Percentiles rank a stretch among this genome's conserved stretches.
Conservation (phyloP, 2,329 filamentous ascomycete genomes). For the Fusarium drepaniforme region DNA sequence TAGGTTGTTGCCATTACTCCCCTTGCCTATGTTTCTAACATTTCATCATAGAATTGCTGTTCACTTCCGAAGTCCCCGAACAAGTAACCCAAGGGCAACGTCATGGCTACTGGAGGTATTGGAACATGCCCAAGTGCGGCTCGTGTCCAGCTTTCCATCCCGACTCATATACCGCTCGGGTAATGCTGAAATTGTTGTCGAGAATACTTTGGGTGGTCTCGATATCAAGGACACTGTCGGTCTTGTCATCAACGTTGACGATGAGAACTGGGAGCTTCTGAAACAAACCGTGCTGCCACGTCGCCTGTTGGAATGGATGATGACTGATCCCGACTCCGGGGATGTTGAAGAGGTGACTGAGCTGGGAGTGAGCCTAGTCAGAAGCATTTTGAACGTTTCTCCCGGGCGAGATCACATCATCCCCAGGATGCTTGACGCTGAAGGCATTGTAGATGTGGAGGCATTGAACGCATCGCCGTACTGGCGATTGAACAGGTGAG, state of each 20-base stretch:
- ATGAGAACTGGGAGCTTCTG: constrained; percentile 36
- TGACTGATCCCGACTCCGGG: constrained; percentile 33
- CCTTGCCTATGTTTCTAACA: background rate
- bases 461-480: constrained; percentile 28
- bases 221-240: constrained; percentile 33
- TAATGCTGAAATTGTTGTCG: constrained; percentile 20
- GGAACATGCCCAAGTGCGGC: constrained; percentile 29
- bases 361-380: constrained; percentile 29
- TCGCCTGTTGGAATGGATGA: constrained; percentile 40
- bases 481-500: constrained; percentile 35
- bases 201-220: constrained; percentile 33
- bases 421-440: constrained; percentile 26
- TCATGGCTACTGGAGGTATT: constrained; percentile 30
- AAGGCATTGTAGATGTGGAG: constrained; percentile 34
- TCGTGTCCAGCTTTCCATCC: constrained; percentile 8
- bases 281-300: constrained; percentile 33
- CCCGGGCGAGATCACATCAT: constrained; percentile 26
- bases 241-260: constrained; percentile 33
- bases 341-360: constrained; percentile 17
- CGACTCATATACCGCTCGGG: constrained; percentile 26
- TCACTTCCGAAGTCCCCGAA: constrained; percentile 38
- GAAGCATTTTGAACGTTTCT: constrained; percentile 30
- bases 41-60: constrained; percentile 17
- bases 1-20: background rate
- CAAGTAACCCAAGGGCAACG: constrained; percentile 12